Conservation (phyloP, 495 filamentous ascomycete genomes). For the Aspergillus nidulans region DNA sequence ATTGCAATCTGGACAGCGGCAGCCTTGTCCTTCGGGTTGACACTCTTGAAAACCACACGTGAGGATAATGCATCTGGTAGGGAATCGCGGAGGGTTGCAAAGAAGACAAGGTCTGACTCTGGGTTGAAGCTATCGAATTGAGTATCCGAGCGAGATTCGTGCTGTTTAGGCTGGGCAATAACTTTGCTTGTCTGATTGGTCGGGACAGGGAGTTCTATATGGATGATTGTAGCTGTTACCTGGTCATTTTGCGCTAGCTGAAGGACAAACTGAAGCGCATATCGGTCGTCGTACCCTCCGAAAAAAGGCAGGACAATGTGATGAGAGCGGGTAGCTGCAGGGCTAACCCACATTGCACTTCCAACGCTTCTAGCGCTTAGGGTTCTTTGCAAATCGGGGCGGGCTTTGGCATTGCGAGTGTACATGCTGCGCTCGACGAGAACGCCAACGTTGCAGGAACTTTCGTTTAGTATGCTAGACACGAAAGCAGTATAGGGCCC, state of each 20-base stretch:
- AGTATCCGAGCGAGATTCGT: not conserved
- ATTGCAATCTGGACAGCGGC: conserved; percentile 32
- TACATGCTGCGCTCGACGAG: conserved; percentile 71
- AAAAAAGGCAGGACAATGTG: conserved; percentile 87
- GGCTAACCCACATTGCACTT: conserved; percentile 39
- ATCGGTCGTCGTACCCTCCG: conserved; percentile 79
- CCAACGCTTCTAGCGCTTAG: conserved; percentile 57
- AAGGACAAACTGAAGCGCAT: conserved; percentile 73
- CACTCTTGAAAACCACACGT: conserved; percentile 57
- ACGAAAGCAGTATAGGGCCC: conserved; percentile 63
- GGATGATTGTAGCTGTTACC: conserved; percentile 46
- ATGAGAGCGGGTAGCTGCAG: conserved; percentile 58
- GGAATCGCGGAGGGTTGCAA: conserved; percentile 59
- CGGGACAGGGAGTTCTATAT: conserved; percentile 19
- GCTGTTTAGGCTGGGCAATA: not conserved
- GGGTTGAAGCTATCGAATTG: not conserved
- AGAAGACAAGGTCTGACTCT: conserved; percentile 53
- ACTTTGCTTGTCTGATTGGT: not conserved
- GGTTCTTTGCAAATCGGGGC: conserved; percentile 39
- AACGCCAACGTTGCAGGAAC: conserved; percentile 68
- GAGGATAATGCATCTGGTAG: conserved; percentile 51
- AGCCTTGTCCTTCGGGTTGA: conserved; percentile 8
- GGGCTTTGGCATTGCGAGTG: conserved; percentile 26
- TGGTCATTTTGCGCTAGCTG: conserved; percentile 73
- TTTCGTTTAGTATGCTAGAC: conserved; percentile 53